A percentile compares a stretch with the other conserved stretches of the same genome.
phyloP scores from a whole-genome alignment of 1,284 basidiomycete species.

The Ustilago cynodontis region DNA sequence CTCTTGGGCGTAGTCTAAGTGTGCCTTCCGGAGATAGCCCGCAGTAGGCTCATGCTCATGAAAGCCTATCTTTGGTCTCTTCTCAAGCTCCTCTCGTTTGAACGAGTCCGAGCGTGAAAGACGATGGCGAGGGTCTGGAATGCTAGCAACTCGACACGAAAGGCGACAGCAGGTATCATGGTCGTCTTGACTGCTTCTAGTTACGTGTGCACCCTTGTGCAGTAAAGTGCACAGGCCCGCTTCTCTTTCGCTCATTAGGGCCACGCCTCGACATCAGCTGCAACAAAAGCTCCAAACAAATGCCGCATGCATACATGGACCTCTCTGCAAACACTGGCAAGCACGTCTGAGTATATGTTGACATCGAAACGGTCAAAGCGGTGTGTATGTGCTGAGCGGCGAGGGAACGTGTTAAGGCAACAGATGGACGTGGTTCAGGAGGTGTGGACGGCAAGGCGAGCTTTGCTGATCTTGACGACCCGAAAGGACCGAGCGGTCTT shows the following conservation, averaged over 20 bases:
- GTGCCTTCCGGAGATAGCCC: no score
- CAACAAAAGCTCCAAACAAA: not conserved
- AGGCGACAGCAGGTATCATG: no score
- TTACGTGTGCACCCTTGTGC: not conserved
- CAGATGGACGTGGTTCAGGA: no score
- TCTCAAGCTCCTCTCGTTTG: not conserved
- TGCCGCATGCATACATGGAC: not conserved
- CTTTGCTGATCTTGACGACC: no score
- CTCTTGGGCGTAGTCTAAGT: no score
- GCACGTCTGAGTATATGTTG: no score
- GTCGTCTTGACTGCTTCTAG: no score
- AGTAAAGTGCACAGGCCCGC: not conserved
- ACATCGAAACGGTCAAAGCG: no score
- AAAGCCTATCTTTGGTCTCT: not conserved
- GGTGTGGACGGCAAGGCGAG: no score
- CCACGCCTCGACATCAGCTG: not conserved
- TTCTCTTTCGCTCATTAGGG: not conserved
- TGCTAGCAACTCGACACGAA: not conserved
- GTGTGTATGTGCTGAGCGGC: no score
- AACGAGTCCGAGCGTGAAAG: not conserved
- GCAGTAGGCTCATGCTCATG: not conserved
- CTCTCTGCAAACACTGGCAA: not conserved
- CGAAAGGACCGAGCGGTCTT: no score
- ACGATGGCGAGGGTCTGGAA: not conserved
- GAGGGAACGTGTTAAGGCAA: no score